Evolutionary conservation across 139 green algal genomes (phyloP).

Genomic region (Trebouxia sp.): DNA sequence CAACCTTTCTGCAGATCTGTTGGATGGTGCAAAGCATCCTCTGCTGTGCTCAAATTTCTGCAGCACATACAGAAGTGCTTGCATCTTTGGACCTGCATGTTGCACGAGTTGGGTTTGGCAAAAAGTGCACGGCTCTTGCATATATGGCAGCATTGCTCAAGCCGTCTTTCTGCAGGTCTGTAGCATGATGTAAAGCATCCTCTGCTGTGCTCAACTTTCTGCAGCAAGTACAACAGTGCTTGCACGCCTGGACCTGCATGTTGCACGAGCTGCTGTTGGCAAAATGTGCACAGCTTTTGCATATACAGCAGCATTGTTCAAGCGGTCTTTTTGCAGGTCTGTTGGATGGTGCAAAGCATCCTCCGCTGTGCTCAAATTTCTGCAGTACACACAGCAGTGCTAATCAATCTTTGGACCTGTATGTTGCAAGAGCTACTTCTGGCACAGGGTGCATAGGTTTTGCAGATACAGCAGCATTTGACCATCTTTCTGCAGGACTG

Average conservation of each 20-base stretch:
- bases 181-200: neutral
- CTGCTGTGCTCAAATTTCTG: constrained; percentile 35
- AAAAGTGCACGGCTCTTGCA: neutral
- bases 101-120: neutral
- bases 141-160: neutral
- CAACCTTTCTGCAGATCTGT: constrained; percentile 23
- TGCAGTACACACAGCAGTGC: too few relatives aligned
- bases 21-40: constrained; percentile 27
- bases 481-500: constrained; percentile 34
- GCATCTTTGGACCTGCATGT: neutral
- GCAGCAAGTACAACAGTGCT: too few relatives aligned
- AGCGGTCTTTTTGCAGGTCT: neutral
- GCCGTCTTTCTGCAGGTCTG: neutral
- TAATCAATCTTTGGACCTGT: too few relatives aligned
- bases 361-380: too few relatives aligned
- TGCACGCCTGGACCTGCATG: too few relatives aligned
- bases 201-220: too few relatives aligned
- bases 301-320: neutral
- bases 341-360: neutral
- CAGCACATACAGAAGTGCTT: neutral
- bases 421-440: too few relatives aligned
- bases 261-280: too few relatives aligned
- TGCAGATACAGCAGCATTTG: too few relatives aligned
- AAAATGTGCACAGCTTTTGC: too few relatives aligned
- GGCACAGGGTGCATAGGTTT: too few relatives aligned